Conservation (phyloP, 2,329 filamentous ascomycete species). For the Trichophyton mentagrophytes region DNA sequence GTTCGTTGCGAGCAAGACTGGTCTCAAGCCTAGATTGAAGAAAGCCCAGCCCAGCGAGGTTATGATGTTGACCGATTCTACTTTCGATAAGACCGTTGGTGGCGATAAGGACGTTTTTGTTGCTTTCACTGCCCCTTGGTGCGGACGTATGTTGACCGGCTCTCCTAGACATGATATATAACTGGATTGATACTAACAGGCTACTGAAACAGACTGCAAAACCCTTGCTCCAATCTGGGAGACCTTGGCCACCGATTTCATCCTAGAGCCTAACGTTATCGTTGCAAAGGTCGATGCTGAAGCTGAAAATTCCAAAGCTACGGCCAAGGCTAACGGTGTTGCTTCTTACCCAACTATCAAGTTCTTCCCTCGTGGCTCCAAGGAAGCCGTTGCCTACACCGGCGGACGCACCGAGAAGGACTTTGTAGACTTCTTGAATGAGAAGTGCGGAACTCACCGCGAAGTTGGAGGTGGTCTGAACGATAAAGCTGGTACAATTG, state of each 20-base stretch:
- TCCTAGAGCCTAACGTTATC: constrained; percentile 61
- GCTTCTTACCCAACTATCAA: constrained; percentile 92
- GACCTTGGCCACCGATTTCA: constrained; percentile 67
- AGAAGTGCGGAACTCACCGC: constrained; percentile 78
- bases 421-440: constrained; percentile 72
- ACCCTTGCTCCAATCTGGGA: constrained; percentile 83
- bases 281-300: constrained; percentile 96
- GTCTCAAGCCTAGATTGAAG: constrained; percentile 59
- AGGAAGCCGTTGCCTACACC: constrained; percentile 56
- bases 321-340: constrained; percentile 63
- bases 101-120: constrained; percentile 81
- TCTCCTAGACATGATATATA: neutral
- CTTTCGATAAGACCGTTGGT: constrained; percentile 67
- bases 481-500: constrained; percentile 66
- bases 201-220: constrained; percentile 71
- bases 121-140: constrained; percentile 97
- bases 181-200: neutral
- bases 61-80: constrained; percentile 63
- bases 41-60: constrained; percentile 60
- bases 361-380: constrained; percentile 82
- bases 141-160: constrained; percentile 62
- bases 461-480: constrained; percentile 68
- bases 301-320: constrained; percentile 67
- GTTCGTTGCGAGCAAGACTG: constrained; percentile 80
- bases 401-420: constrained; percentile 65